These are phyloP conservation scores for Eucalyptus cloeziana DNA, from an alignment of 345 rosid genomes.

Conservation along the genomic window DNA sequence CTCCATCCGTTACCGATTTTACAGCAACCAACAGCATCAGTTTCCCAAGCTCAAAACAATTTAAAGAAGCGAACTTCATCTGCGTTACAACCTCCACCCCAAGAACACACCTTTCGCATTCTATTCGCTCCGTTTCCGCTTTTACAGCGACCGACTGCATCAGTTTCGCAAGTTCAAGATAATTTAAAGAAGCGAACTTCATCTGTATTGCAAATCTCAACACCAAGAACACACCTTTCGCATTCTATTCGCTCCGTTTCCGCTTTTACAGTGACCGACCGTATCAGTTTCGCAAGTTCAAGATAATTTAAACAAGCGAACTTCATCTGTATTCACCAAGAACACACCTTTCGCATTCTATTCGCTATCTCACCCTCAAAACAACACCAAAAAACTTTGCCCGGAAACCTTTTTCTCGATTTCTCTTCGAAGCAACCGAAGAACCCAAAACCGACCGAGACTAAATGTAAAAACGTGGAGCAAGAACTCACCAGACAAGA, in stretches of 20 bases:
- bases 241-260: neutral
- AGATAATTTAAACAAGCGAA: neutral
- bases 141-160: neutral
- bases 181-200: neutral
- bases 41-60: neutral
- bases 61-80: neutral
- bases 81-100: neutral
- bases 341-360: neutral
- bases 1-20: neutral
- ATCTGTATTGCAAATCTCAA: neutral
- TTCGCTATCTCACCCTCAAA: neutral
- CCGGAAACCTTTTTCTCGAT: neutral
- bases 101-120: neutral
- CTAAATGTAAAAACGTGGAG: neutral
- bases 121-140: neutral
- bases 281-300: no score
- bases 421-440: neutral
- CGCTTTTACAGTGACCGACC: neutral
- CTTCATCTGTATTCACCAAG: neutral
- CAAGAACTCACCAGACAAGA: constrained; percentile 42
- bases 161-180: neutral
- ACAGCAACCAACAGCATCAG: neutral
- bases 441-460: neutral
- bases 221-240: neutral
- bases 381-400: neutral